These are phyloP conservation scores for Microdochium bolleyi DNA, from an alignment of 2,329 filamentous ascomycete genomes.

Conservation along the genomic window DNA sequence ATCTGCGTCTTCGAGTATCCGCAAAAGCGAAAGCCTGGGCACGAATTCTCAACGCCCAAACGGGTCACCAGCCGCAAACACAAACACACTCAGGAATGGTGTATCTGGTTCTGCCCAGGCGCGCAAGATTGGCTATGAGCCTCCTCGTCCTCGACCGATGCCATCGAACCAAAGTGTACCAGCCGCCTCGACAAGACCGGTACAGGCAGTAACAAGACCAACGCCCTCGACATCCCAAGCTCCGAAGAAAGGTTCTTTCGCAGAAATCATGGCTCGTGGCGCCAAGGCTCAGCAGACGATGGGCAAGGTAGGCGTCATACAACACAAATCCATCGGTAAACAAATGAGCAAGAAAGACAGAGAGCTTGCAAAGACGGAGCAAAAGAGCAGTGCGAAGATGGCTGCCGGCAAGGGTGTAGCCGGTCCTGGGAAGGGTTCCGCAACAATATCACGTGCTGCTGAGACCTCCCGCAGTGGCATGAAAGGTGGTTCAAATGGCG, in stretches of 20 bases:
- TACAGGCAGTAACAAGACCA: conserved; percentile 32
- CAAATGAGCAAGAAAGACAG: conserved; percentile 48
- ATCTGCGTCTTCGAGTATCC: neutral
- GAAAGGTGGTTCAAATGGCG: conserved; percentile 10
- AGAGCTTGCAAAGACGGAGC: conserved; percentile 34
- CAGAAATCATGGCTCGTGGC: conserved; percentile 66
- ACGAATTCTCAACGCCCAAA: neutral
- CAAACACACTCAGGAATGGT: neutral
- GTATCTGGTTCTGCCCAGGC: neutral
- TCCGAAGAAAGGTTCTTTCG: conserved; percentile 67
- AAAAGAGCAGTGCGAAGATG: conserved; percentile 24
- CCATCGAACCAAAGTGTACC: conserved; percentile 2
- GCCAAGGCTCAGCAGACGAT: conserved; percentile 55
- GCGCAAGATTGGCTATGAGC: neutral
- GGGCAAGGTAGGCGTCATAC: conserved; percentile 61
- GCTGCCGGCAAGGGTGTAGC: conserved; percentile 12
- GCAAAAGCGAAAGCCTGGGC: neutral
- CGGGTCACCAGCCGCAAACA: neutral
- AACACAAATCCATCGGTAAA: conserved; percentile 66
- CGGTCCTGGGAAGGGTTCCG: conserved; percentile 3
- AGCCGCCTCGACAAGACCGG: conserved; percentile 11
- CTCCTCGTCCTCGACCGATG: conserved; percentile 2
- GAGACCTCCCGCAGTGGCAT: conserved; percentile 13
- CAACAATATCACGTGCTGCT: conserved; percentile 1
- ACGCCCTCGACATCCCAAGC: conserved; percentile 20